Evolutionary conservation across 2,329 filamentous ascomycete species (phyloP).

Genomic region (Claviceps cyperi): DNA sequence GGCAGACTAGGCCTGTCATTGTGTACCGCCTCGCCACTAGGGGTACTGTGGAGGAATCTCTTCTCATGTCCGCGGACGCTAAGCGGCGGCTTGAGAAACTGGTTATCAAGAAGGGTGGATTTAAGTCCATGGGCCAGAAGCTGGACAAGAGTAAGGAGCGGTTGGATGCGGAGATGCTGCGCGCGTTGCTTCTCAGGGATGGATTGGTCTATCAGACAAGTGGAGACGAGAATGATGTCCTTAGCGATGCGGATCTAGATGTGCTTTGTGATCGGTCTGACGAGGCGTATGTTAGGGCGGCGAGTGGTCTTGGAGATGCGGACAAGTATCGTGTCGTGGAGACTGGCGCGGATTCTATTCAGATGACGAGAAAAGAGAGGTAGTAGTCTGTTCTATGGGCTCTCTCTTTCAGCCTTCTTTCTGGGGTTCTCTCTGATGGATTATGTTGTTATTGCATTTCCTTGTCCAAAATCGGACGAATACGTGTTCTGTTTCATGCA

Average conservation of each 20-base stretch:
- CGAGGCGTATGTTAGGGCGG: constrained; percentile 53
- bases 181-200: constrained; percentile 51
- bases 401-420: not conserved
- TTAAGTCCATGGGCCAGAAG: constrained; percentile 54
- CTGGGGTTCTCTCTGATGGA: not conserved
- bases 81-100: constrained; percentile 88
- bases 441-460: no score
- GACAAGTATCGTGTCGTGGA: constrained; percentile 66
- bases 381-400: not conserved
- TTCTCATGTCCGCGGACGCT: constrained; percentile 76
- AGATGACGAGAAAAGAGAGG: constrained; percentile 19
- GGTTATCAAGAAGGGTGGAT: constrained; percentile 86
- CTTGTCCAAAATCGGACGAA: no score
- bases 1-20: constrained; percentile 80
- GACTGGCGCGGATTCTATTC: constrained; percentile 46
- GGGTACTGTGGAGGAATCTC: constrained; percentile 77
- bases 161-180: constrained; percentile 46
- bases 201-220: constrained; percentile 47
- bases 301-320: constrained; percentile 60
- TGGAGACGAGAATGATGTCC: constrained; percentile 43
- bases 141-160: constrained; percentile 35
- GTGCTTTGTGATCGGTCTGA: constrained; percentile 64
- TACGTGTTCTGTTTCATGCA: no score
- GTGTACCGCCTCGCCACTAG: constrained; percentile 90
- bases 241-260: constrained; percentile 63